These are phyloP conservation scores for Excoecaria agallocha DNA, from an alignment of 345 rosid genomes.

Conservation along the genomic window DNA sequence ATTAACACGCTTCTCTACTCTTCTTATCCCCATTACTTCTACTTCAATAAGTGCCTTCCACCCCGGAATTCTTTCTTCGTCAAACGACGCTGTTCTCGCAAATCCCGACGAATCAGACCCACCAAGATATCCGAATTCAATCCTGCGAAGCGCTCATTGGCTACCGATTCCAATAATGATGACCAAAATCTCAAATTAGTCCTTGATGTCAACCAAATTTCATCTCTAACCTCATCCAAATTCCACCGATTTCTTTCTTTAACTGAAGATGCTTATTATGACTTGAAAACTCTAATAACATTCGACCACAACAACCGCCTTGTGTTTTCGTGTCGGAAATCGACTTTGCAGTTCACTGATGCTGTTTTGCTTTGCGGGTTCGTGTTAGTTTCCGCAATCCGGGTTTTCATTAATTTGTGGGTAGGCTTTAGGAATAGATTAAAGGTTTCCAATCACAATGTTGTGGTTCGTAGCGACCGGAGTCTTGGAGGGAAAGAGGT, in stretches of 20 bases:
- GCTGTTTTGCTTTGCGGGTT: constrained; percentile 47
- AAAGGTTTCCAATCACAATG: constrained; percentile 26
- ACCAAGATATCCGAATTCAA: background rate
- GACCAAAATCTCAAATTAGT: constrained; percentile 50
- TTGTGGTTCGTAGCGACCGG: constrained; percentile 79
- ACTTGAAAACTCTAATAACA: constrained; percentile 47
- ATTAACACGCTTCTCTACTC: constrained; percentile 15
- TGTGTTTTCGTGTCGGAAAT: constrained; percentile 58
- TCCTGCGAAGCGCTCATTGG: constrained; percentile 1
- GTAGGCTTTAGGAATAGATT: constrained; percentile 39
- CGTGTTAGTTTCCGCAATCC: constrained; percentile 39
- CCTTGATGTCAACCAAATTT: constrained; percentile 50
- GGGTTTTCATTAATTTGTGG: constrained; percentile 45
- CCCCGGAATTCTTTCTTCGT: constrained; percentile 49
- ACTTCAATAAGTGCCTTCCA: background rate
- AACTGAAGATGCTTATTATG: constrained; percentile 51
- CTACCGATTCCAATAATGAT: constrained; percentile 19
- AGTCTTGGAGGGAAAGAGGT: constrained; percentile 96
- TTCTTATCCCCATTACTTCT: constrained; percentile 12
- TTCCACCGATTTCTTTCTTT: constrained; percentile 42
- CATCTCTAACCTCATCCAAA: constrained; percentile 40
- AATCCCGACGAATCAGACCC: constrained; percentile 8
- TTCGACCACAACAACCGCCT: constrained; percentile 46
- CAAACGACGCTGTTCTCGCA: constrained; percentile 52
- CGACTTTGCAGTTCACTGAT: constrained; percentile 62